Evolutionary conservation across 2,329 filamentous ascomycete species (phyloP), one percentile per base, ranked within the genome.

Genomic region (Seiridium cupressi): DNA sequence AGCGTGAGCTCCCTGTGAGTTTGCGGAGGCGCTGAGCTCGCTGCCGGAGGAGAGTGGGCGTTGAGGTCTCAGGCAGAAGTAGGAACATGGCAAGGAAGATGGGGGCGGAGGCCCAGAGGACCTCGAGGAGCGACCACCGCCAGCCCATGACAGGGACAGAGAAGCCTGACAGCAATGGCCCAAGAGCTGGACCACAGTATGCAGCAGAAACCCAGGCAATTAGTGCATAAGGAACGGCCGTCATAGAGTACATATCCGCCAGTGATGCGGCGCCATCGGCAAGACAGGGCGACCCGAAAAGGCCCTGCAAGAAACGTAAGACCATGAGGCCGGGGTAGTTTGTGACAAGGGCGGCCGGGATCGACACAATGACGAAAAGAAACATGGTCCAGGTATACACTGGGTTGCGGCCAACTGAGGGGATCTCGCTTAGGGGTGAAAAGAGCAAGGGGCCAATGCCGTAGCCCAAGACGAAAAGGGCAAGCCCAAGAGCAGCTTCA

Each of bases 371-470:
- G 54, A 89, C 84, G 70, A 91, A 92, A 35, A 91, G 76, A 60
- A 83, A 82, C 76, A 91, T 88, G 8, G 88, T 88, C 64, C 84
- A 70, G 42, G 89, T 82, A 72, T 92, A 92, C 5, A 89, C 83
- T 0, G 85, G 84, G 66, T 88, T 91, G 5, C 89, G 80, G 2
- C 89, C 89, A 55, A 91, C 82, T 51, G 80, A 69, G 0, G 89
- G 87, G 31, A 91, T 84, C 73, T 92, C 89, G 54, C 80, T 84
- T 47, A 91, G 72, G 0, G 89, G 89, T 0, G 85, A 86, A 73
- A 85, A 90, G 32, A 91, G 62, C 34, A 91, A 72, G 1, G 88
- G 88, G 0, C 88, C 88, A 13, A 87, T 73, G 10, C 88, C 87
- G 62, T 86, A 86, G 1, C 84, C 87, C 0, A 88, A 73, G 1